phyloP scores from a whole-genome alignment of 2,329 filamentous ascomycete species.

The Beauveria australis region DNA sequence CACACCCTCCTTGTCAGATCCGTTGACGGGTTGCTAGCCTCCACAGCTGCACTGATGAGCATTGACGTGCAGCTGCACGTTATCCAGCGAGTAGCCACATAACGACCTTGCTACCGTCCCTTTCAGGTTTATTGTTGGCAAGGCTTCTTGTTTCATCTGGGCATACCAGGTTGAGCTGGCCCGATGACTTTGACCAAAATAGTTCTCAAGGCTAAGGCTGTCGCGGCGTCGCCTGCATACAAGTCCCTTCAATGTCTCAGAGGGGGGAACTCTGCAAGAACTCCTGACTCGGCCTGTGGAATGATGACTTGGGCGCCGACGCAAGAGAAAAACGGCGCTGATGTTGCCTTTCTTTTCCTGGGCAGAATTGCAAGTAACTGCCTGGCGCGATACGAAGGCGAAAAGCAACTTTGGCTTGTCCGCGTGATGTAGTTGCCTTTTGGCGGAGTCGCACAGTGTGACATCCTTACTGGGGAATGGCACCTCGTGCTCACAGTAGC shows the following conservation, averaged over 20 bases:
- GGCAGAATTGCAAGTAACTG: not conserved
- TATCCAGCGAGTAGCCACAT: not conserved
- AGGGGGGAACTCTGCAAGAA: not conserved
- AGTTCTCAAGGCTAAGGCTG: not conserved
- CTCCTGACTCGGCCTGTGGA: constrained; percentile 1
- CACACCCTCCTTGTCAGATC: constrained; percentile 6
- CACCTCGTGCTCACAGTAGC: constrained; percentile 6
- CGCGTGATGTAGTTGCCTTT: constrained; percentile 7
- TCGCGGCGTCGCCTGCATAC: not conserved
- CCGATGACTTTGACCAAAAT: not conserved
- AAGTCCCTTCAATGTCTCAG: not conserved
- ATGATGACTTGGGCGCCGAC: not conserved
- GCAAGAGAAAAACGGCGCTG: not conserved
- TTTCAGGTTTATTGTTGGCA: not conserved
- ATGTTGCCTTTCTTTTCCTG: not conserved
- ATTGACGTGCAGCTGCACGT: constrained; percentile 10
- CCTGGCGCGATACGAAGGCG: not conserved
- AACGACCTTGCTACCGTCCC: not conserved
- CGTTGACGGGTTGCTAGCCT: not conserved
- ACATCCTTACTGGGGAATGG: constrained; percentile 4
- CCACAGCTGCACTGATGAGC: constrained; percentile 1
- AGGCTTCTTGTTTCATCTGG: constrained; percentile 1
- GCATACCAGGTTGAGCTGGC: not conserved
- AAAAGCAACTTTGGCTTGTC: not conserved
- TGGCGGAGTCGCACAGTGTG: constrained; percentile 1